Percentiles rank a stretch among this genome's conserved stretches.
These are phyloP conservation scores for Cyberlindnera galapagoensis DNA, from an alignment of 805 yeast genomes.

Conservation along the genomic window DNA sequence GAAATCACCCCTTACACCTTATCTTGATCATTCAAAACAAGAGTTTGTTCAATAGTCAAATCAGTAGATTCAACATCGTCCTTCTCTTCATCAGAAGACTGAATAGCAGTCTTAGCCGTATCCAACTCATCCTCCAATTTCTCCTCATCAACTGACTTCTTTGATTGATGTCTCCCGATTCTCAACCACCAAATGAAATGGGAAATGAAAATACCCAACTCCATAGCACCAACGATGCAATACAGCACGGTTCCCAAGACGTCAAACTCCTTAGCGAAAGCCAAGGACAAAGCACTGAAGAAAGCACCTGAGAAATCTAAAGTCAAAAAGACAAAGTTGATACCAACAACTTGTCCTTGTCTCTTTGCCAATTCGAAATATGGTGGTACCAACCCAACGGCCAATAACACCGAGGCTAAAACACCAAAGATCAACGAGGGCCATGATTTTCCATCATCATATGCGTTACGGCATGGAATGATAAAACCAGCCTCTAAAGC, in stretches of 20 bases:
- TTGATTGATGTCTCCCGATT: constrained; percentile 23
- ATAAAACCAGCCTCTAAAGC: constrained; percentile 69
- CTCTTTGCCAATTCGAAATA: constrained; percentile 78
- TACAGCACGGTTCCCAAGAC: constrained; percentile 76
- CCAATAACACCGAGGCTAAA: constrained; percentile 68
- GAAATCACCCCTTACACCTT: too few species aligned
- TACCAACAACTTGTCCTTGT: constrained; percentile 80
- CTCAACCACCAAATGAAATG: constrained; percentile 66
- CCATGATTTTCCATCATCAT: constrained; percentile 53
- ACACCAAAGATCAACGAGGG: constrained; percentile 78
- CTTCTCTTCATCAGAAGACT: constrained; percentile 3
- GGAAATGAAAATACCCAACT: constrained; percentile 66
- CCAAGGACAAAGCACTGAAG: constrained; percentile 59
- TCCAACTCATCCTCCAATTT: neutral
- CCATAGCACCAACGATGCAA: constrained; percentile 64
- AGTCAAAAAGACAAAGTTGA: constrained; percentile 70
- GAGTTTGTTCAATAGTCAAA: too few species aligned
- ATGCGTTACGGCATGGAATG: constrained; percentile 56
- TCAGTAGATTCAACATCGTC: neutral
- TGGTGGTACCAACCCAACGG: constrained; percentile 80
- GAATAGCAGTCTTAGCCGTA: neutral
- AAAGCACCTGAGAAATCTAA: constrained; percentile 82
- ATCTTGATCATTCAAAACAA: too few species aligned
- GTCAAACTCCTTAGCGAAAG: constrained; percentile 64
- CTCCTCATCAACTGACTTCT: constrained; percentile 5